A percentile compares a stretch with the other conserved stretches of the same genome.
These are phyloP conservation scores for Ophiobolus disseminans DNA, from an alignment of 2,329 filamentous ascomycete genomes.

Conservation along the genomic window DNA sequence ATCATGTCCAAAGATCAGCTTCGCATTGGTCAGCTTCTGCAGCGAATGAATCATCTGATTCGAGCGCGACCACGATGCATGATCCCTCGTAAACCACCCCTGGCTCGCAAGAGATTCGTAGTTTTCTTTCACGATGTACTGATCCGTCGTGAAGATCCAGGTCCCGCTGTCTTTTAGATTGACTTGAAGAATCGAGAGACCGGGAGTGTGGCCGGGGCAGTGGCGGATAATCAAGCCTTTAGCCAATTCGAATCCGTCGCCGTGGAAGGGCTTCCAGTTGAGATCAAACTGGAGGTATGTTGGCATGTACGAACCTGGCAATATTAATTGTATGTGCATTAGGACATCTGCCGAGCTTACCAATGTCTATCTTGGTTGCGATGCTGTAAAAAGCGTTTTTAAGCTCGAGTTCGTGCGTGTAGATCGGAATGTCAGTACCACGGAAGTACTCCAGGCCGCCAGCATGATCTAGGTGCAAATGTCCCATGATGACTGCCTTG, in stretches of 20 bases:
- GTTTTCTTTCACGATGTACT: constrained; percentile 49
- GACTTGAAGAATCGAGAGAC: constrained; percentile 45
- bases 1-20: constrained; percentile 40
- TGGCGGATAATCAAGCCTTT: constrained; percentile 43
- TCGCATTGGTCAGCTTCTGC: constrained; percentile 29
- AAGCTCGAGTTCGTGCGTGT: constrained; percentile 48
- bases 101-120: constrained; percentile 41
- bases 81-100: constrained; percentile 48
- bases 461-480: constrained; percentile 49
- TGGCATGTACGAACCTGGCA: constrained; percentile 5
- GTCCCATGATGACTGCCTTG: constrained; percentile 47
- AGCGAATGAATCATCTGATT: constrained; percentile 37
- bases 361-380: constrained; percentile 42
- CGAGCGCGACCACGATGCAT: constrained; percentile 41
- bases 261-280: constrained; percentile 45
- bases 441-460: constrained; percentile 46
- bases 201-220: constrained; percentile 47
- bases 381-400: constrained; percentile 49
- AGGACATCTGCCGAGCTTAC: constrained; percentile 17
- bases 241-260: constrained; percentile 39
- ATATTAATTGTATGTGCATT: background rate
- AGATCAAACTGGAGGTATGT: constrained; percentile 43
- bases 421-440: constrained; percentile 45
- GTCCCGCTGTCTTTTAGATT: constrained; percentile 44
- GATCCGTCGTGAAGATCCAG: constrained; percentile 49